Evolutionary conservation across 345 rosid species (phyloP), one percentile per base, ranked within the genome.

Genomic region (Syzygium jambos): DNA sequence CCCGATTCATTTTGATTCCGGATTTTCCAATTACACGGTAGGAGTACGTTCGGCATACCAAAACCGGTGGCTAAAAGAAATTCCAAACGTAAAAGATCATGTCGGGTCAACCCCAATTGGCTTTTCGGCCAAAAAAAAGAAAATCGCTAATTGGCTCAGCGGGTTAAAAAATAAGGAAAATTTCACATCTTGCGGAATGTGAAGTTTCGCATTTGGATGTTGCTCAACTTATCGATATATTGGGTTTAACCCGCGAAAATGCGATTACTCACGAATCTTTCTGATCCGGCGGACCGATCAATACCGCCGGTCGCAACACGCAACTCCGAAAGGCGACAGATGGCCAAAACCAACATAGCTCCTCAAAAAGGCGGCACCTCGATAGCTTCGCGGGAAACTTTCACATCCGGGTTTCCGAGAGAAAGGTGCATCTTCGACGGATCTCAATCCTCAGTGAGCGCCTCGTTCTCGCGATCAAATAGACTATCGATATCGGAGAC

Each of bases 211-310:
- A 15, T 65, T 65, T 29, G 16, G 11, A 65, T 29, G 34, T 7
- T 29, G 3, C 77, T 7, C 2, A 15, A 52, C 54, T 52, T 52
- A 52, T 4, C 15, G 19, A 52, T 13, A 52, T 15, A 15, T 4
- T 4, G 54, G 6, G 54, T 52, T 52, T 6, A 15, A 52, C 6
- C 54, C 54, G 19, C 54, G 15, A 29, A 29, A 6, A 29, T 7
- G 22, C 15, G 22, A 63, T 63, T 15, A 21, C 41, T 63, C 5
- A 15, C 0, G 0, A 7, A 14, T 29, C 10, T 29, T 63, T 63
- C 2, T 2, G 0, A 15, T 29, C 21, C 6, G 30, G 8, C 29
- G 19, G 8, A 0, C 0, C 0, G 0, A 63, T 2, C 2, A 11
- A 12, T 27, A 13, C 2, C 2, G 4, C 14, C 21, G 38, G 2